A percentile compares a stretch with the other conserved stretches of the same genome.
These are phyloP conservation scores for Penicillium alfredii DNA, from an alignment of 495 filamentous ascomycete genomes.

Conservation along the genomic window DNA sequence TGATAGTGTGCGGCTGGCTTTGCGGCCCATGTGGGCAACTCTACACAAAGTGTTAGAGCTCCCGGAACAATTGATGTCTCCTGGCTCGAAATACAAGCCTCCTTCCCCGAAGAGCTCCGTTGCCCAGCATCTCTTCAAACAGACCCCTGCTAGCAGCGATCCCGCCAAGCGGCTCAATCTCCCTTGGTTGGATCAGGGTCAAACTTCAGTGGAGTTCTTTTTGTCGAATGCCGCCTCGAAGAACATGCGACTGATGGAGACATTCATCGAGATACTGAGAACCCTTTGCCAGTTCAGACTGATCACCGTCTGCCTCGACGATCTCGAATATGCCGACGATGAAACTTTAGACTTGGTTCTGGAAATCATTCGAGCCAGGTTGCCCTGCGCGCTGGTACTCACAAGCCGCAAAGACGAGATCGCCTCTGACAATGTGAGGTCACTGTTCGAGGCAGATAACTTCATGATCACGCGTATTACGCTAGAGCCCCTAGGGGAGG, in stretches of 20 bases:
- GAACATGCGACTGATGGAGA: slow-evolving; percentile 73
- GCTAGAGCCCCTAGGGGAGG: slow-evolving; percentile 62
- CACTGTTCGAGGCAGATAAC: slow-evolving; percentile 36
- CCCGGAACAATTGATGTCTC: slow-evolving; percentile 63
- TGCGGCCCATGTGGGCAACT: slow-evolving; percentile 71
- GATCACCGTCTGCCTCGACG: slow-evolving; percentile 79
- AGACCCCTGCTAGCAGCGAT: slow-evolving; percentile 26
- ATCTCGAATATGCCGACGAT: slow-evolving; percentile 80
- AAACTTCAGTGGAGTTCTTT: slow-evolving; percentile 65
- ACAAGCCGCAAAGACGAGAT: slow-evolving; percentile 38
- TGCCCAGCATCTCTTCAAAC: slow-evolving; percentile 26
- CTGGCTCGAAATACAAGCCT: slow-evolving; percentile 35
- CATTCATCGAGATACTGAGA: slow-evolving; percentile 76
- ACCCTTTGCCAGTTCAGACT: slow-evolving; percentile 71
- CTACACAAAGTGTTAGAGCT: slow-evolving; percentile 72
- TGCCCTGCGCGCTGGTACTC: slow-evolving; percentile 74
- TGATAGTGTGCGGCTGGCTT: slow-evolving; percentile 61
- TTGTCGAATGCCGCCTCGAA: slow-evolving; percentile 62
- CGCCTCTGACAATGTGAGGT: slow-evolving; percentile 34
- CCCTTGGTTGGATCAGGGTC: slow-evolving; percentile 33
- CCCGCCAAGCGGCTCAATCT: slow-evolving; percentile 30
- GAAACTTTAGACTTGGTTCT: slow-evolving; percentile 76
- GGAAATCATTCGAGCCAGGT: slow-evolving; percentile 62
- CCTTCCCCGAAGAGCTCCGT: slow-evolving; percentile 26
- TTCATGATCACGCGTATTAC: slow-evolving; percentile 58